These are phyloP conservation scores for Penicillium paneum DNA, from an alignment of 2,329 filamentous ascomycete species.

Conservation along the genomic window DNA sequence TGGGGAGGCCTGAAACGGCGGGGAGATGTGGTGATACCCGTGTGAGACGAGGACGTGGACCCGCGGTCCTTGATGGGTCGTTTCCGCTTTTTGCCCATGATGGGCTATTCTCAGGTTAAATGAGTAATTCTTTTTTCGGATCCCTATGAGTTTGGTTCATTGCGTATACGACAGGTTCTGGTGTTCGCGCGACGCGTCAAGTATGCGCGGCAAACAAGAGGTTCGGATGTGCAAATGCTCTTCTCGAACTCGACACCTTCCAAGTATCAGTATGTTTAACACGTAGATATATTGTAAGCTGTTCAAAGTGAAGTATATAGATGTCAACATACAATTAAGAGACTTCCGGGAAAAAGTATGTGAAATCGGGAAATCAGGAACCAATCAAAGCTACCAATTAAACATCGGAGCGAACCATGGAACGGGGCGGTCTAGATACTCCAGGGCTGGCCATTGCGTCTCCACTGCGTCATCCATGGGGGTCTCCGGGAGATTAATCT, in stretches of 20 bases:
- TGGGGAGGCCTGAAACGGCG: conserved; percentile 16
- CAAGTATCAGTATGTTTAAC: too few relatives aligned
- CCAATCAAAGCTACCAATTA: conserved; percentile 3
- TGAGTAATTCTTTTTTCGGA: background rate
- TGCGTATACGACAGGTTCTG: background rate
- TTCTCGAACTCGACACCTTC: too few relatives aligned
- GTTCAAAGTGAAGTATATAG: background rate
- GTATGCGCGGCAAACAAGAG: background rate
- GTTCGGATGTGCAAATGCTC: background rate
- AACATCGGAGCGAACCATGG: conserved; percentile 16
- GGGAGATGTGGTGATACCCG: conserved; percentile 26
- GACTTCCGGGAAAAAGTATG: background rate
- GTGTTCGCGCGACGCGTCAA: conserved; percentile 9
- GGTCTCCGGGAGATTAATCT: background rate
- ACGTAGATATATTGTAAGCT: too few relatives aligned
- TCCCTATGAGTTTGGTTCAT: background rate
- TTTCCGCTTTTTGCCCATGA: conserved; percentile 47
- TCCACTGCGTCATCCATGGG: conserved; percentile 21
- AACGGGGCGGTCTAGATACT: conserved; percentile 23
- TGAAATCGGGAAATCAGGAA: background rate
- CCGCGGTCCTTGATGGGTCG: conserved; percentile 31
- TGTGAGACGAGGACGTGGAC: conserved; percentile 19
- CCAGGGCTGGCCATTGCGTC: conserved; percentile 13
- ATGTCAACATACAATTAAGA: background rate
- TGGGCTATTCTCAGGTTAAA: background rate